Evolutionary conservation across 768 basidiomycete species (phyloP).

Genomic region (Boletus vermiculosoides): DNA sequence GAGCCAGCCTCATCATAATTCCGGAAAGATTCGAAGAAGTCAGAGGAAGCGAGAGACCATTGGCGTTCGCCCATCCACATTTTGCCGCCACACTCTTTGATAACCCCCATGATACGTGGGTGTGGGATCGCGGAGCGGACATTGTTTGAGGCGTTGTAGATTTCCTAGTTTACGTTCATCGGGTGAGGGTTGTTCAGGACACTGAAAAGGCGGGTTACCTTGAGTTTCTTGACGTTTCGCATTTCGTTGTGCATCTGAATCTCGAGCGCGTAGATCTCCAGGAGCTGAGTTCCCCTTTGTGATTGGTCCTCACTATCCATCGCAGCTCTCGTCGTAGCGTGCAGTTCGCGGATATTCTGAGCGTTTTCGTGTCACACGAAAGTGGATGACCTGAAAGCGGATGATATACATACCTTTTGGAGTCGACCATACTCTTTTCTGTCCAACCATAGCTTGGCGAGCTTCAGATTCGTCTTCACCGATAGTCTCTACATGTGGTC

Average conservation of each 20-base stretch:
- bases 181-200: not conserved
- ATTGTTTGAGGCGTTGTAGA: constrained; percentile 91
- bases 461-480: constrained; percentile 93
- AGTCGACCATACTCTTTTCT: constrained; percentile 86
- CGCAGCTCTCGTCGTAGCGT: constrained; percentile 57
- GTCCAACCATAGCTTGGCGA: constrained; percentile 97
- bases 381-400: not conserved
- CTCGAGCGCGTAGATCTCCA: constrained; percentile 97
- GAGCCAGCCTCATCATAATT: constrained; percentile 99
- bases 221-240: constrained; percentile 92
- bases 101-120: constrained; percentile 97
- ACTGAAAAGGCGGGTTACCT: constrained; percentile 46
- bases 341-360: constrained; percentile 77
- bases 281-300: constrained; percentile 88
- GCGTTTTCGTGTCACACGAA: not conserved
- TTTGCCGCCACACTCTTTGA: constrained; percentile 98
- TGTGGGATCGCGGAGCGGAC: constrained; percentile 97
- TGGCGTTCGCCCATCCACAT: constrained; percentile 99
- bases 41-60: constrained; percentile 95
- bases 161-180: constrained; percentile 61
- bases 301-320: constrained; percentile 80
- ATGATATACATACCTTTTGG: constrained; percentile 55
- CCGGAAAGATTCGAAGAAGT: constrained; percentile 98
- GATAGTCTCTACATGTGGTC: constrained; percentile 67
- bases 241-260: constrained; percentile 99